Evolutionary conservation across 2,329 filamentous ascomycete species (phyloP).

Genomic region (Aspergillus udagawae): DNA sequence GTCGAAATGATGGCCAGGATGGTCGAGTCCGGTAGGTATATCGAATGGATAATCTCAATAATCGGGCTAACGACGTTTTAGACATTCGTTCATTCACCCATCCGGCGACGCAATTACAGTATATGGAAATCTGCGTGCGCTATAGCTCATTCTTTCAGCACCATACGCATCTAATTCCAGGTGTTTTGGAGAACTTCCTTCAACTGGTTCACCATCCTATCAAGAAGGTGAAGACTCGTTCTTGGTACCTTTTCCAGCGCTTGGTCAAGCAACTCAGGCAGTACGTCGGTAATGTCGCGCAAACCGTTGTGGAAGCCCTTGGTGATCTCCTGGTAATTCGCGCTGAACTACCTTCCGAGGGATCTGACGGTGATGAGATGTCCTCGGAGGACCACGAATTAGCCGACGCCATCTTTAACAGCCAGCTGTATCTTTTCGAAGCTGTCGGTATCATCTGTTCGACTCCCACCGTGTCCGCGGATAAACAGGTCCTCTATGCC

Average conservation of each 20-base stretch:
- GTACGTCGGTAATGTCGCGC: slow-evolving; percentile 82
- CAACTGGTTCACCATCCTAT: slow-evolving; percentile 83
- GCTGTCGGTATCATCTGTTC: slow-evolving; percentile 91
- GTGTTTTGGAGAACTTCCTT: slow-evolving; percentile 87
- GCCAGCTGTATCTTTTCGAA: slow-evolving; percentile 90
- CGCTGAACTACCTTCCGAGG: slow-evolving; percentile 76
- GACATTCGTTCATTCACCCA: slow-evolving; percentile 82
- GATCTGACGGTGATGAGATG: slow-evolving; percentile 81
- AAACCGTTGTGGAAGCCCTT: slow-evolving; percentile 87
- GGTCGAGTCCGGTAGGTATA: slow-evolving; percentile 75
- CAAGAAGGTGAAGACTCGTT: slow-evolving; percentile 79
- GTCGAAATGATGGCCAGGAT: slow-evolving; percentile 93
- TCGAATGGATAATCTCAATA: neutral
- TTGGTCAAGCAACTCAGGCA: slow-evolving; percentile 82
- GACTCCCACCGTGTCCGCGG: slow-evolving; percentile 67
- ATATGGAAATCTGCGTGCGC: slow-evolving; percentile 96
- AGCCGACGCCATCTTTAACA: slow-evolving; percentile 84
- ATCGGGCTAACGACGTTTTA: slow-evolving; percentile 33
- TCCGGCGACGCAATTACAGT: slow-evolving; percentile 88
- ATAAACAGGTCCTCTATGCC: slow-evolving; percentile 83
- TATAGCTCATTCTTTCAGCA: slow-evolving; percentile 91
- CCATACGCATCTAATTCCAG: slow-evolving; percentile 74
- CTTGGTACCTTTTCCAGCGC: slow-evolving; percentile 95
- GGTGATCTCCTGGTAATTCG: slow-evolving; percentile 84
- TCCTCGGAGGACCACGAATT: slow-evolving; percentile 90